A percentile compares a stretch with the other conserved stretches of the same genome.
These are phyloP conservation scores for Reticulascus tulasneorum DNA, from an alignment of 2,329 filamentous ascomycete species.

Conservation along the genomic window DNA sequence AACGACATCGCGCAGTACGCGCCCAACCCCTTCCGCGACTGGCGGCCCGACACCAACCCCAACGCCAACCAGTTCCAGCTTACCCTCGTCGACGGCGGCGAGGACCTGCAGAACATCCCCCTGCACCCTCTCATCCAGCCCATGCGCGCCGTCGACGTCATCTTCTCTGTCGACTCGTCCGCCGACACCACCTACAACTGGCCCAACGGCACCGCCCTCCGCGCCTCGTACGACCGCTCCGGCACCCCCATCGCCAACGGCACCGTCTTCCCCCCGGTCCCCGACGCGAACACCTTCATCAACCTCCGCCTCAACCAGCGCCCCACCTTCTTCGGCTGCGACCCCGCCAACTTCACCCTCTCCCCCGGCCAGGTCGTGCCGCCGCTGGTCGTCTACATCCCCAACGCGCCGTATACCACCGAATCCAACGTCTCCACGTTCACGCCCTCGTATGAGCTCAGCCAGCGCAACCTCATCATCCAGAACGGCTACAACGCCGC, in stretches of 20 bases:
- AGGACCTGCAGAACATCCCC: conserved; percentile 77
- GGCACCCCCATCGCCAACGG: conserved; percentile 43
- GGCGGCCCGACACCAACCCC: conserved; percentile 37
- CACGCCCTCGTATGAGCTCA: conserved; percentile 57
- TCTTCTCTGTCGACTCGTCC: conserved; percentile 62
- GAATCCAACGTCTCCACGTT: conserved; percentile 79
- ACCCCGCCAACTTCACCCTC: conserved; percentile 47
- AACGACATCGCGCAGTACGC: conserved; percentile 73
- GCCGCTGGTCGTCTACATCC: conserved; percentile 82
- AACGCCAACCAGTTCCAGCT: conserved; percentile 46
- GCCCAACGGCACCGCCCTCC: conserved; percentile 58
- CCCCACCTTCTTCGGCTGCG: conserved; percentile 63
- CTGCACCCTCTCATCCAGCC: conserved; percentile 58
- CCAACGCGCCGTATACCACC: conserved; percentile 76
- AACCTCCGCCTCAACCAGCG: conserved; percentile 54
- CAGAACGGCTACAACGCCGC: conserved; percentile 80
- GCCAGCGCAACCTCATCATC: conserved; percentile 74
- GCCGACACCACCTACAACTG: conserved; percentile 56
- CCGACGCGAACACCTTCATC: conserved; percentile 51
- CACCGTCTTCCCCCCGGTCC: conserved; percentile 56
- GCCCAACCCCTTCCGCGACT: conserved; percentile 55
- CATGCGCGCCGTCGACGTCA: conserved; percentile 57
- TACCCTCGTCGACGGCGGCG: conserved; percentile 76
- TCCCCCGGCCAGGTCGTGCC: conserved; percentile 40
- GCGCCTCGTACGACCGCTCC: conserved; percentile 54